Conservation (phyloP, 2,329 filamentous ascomycete species). For the Penicillium glabrum region DNA sequence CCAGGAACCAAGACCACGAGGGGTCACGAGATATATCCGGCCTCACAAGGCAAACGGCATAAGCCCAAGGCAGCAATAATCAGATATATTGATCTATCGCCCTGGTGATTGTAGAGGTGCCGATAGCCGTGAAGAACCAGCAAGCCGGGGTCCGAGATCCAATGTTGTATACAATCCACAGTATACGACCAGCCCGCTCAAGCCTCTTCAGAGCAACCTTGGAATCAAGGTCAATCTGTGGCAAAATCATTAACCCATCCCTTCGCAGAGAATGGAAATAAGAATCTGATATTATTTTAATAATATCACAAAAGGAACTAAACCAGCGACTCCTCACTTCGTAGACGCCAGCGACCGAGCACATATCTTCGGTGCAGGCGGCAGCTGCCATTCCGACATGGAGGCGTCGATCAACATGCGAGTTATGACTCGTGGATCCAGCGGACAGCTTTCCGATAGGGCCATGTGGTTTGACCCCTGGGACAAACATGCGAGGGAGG, state of each 20-base stretch:
- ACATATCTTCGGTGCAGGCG: not conserved
- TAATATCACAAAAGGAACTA: slow-evolving; percentile 4
- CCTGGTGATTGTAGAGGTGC: not conserved
- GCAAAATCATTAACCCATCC: slow-evolving; percentile 3
- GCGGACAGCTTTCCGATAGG: slow-evolving; percentile 13
- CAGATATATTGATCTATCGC: not conserved
- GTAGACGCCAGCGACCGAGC: not conserved
- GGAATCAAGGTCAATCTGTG: not conserved
- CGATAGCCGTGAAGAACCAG: not conserved
- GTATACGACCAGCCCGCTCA: not conserved
- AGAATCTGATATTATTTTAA: not conserved
- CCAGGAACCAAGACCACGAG: not conserved
- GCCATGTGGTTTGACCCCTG: slow-evolving; percentile 6
- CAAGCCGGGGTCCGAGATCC: not conserved
- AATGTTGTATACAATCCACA: not conserved
- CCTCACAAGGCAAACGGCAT: not conserved
- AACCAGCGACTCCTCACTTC: slow-evolving; percentile 14
- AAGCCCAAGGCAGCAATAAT: not conserved
- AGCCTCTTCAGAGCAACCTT: not conserved
- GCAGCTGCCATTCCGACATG: slow-evolving; percentile 7
- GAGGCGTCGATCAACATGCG: slow-evolving; percentile 6
- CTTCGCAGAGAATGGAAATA: slow-evolving; percentile 7
- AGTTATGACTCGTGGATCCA: slow-evolving; percentile 6
- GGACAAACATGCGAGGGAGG: slow-evolving; percentile 13
- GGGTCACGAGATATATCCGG: not conserved